phyloP scores from a whole-genome alignment of 2,329 filamentous ascomycete species.

The Mycogone perniciosa region DNA sequence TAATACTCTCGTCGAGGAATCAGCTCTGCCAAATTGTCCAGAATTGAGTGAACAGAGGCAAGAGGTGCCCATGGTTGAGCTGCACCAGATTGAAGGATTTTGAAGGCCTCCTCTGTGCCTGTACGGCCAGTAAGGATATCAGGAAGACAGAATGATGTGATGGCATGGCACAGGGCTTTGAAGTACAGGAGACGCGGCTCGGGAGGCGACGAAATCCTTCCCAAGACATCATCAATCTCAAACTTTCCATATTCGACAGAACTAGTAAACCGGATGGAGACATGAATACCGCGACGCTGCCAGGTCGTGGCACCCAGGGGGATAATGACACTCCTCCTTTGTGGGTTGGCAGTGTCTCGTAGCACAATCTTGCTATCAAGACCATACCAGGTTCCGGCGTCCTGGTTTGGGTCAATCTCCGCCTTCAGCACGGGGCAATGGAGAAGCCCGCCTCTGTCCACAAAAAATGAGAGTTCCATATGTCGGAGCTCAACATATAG shows the following conservation, averaged over 20 bases:
- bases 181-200: conserved; percentile 49
- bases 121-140: conserved; percentile 54
- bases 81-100: conserved; percentile 41
- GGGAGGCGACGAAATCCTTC: conserved; percentile 49
- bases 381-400: conserved; percentile 55
- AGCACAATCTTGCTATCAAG: conserved; percentile 53
- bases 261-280: conserved; percentile 19
- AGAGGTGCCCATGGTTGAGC: conserved; percentile 44
- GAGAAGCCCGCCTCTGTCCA: conserved; percentile 34
- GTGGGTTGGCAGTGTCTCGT: conserved; percentile 33
- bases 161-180: conserved; percentile 54
- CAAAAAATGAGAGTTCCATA: conserved; percentile 7
- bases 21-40: conserved; percentile 1
- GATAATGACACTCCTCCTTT: conserved; percentile 46
- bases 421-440: conserved; percentile 42
- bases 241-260: conserved; percentile 29
- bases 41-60: neutral
- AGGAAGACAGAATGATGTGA: conserved; percentile 51
- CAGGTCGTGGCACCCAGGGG: conserved; percentile 37
- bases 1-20: conserved; percentile 32
- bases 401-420: conserved; percentile 51
- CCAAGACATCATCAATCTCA: conserved; percentile 46
- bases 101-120: conserved; percentile 54
- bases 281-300: conserved; percentile 33
- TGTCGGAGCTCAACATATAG: conserved; percentile 10